These are phyloP conservation scores for Claviceps sp. DNA, from an alignment of 2,329 filamentous ascomycete genomes.

Conservation along the genomic window DNA sequence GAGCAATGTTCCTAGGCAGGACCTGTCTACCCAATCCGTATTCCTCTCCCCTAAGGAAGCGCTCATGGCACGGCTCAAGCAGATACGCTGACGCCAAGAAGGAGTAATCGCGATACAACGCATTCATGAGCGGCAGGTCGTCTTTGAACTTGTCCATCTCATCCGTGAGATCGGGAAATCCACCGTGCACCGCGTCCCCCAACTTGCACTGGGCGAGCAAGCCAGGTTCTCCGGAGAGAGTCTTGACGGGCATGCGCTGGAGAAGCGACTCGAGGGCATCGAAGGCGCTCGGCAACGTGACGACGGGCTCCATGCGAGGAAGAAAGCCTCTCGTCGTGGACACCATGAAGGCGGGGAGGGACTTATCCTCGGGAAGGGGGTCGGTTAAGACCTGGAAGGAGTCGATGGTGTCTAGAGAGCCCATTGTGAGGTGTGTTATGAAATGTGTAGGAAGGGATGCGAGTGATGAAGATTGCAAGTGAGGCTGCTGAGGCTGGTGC, in stretches of 20 bases:
- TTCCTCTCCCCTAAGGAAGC: constrained; percentile 52
- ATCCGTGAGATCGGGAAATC: constrained; percentile 63
- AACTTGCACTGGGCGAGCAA: constrained; percentile 63
- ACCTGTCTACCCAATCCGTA: constrained; percentile 68
- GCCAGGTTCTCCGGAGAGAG: constrained; percentile 57
- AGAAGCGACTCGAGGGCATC: constrained; percentile 58
- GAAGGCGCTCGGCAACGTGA: constrained; percentile 59
- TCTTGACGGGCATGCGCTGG: constrained; percentile 67
- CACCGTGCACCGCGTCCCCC: constrained; percentile 58
- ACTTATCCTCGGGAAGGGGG: constrained; percentile 45
- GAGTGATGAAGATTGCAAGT: neutral
- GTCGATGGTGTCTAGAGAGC: constrained; percentile 21
- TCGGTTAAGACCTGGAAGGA: constrained; percentile 50
- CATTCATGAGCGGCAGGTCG: constrained; percentile 70
- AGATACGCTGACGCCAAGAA: constrained; percentile 84
- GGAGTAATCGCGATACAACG: constrained; percentile 81
- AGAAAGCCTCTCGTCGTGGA: constrained; percentile 64
- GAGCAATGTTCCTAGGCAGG: constrained; percentile 61
- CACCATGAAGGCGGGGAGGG: constrained; percentile 65
- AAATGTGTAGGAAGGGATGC: neutral
- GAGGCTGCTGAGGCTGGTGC: too few relatives aligned
- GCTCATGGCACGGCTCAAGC: constrained; percentile 79
- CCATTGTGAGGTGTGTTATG: constrained; percentile 21
- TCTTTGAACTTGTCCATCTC: constrained; percentile 58
- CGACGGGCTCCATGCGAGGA: constrained; percentile 50